Evolutionary conservation across 768 basidiomycete species (phyloP).

Genomic region (Phlegmacium glaucopus): DNA sequence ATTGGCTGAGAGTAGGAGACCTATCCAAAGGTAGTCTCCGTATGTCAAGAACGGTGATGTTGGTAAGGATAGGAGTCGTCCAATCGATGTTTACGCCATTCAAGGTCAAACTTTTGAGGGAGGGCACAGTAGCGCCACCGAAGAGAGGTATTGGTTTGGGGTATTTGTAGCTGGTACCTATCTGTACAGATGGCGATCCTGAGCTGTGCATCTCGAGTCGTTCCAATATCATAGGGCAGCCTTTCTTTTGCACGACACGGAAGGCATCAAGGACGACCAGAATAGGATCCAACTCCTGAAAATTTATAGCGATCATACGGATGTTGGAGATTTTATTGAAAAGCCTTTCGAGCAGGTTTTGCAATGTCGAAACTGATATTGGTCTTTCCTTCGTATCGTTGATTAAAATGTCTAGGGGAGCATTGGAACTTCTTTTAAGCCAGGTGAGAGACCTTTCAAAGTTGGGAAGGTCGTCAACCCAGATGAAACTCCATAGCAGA

Average conservation of each 20-base stretch:
- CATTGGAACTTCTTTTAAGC: slow-evolving; percentile 52
- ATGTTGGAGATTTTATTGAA: slow-evolving; percentile 54
- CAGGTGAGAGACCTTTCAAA: slow-evolving; percentile 52
- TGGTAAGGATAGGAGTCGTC: slow-evolving; percentile 40
- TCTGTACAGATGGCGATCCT: slow-evolving; percentile 44
- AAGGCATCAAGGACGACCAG: slow-evolving; percentile 50
- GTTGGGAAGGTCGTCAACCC: slow-evolving; percentile 51
- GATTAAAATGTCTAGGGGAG: slow-evolving; percentile 59
- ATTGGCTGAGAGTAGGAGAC: slow-evolving; percentile 45
- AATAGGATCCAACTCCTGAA: slow-evolving; percentile 53
- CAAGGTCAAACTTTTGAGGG: slow-evolving; percentile 49
- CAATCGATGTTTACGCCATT: slow-evolving; percentile 65
- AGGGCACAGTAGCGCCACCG: slow-evolving; percentile 42
- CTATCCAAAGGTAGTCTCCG: slow-evolving; percentile 54
- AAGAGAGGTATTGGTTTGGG: slow-evolving; percentile 40
- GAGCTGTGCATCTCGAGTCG: slow-evolving; percentile 60
- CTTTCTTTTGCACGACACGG: slow-evolving; percentile 28
- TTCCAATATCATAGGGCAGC: slow-evolving; percentile 43
- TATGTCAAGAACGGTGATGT: slow-evolving; percentile 64
- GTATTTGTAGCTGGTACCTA: slow-evolving; percentile 38
- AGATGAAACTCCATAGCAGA: slow-evolving; percentile 63
- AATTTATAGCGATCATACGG: slow-evolving; percentile 54
- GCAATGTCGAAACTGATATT: slow-evolving; percentile 42
- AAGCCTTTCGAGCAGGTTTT: slow-evolving; percentile 45
- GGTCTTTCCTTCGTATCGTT: slow-evolving; percentile 34